A percentile compares a stretch with the other conserved stretches of the same genome.
Conservation (phyloP, 805 yeast species). For the Candida incommunis region DNA sequence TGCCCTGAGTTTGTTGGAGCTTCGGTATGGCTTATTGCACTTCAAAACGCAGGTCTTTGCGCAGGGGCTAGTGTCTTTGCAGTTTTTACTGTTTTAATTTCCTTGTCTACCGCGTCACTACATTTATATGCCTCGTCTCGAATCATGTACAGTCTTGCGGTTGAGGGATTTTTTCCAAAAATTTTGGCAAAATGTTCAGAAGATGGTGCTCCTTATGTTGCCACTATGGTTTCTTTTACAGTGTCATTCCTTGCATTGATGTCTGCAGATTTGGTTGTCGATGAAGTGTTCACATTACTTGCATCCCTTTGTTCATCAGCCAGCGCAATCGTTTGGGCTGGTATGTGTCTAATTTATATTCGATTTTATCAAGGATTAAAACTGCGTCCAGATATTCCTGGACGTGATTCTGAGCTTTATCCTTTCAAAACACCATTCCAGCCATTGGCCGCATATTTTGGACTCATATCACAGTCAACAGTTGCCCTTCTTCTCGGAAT, state of each 20-base stretch:
- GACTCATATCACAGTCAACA: constrained; percentile 37
- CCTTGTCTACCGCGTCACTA: constrained; percentile 42
- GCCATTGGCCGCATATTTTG: constrained; percentile 53
- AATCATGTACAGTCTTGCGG: constrained; percentile 39
- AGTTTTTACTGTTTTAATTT: constrained; percentile 39
- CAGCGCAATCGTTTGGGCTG: constrained; percentile 68
- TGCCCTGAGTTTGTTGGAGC: constrained; percentile 25
- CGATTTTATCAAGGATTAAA: constrained; percentile 51
- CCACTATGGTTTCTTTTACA: constrained; percentile 49
- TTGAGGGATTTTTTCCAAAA: constrained; percentile 47
- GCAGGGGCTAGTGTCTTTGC: constrained; percentile 36
- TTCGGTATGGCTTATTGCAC: constrained; percentile 37
- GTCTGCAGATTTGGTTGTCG: constrained; percentile 42
- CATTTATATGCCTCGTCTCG: constrained; percentile 50
- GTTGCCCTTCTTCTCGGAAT: constrained; percentile 47
- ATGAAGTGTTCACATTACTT: constrained; percentile 50
- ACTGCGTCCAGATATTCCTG: constrained; percentile 47
- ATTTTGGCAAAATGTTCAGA: constrained; percentile 45
- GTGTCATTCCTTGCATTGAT: constrained; percentile 50
- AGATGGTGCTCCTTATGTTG: constrained; percentile 57
- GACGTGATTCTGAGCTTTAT: constrained; percentile 46
- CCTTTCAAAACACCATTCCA: constrained; percentile 61
- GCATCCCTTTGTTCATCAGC: constrained; percentile 59
- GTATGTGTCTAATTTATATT: constrained; percentile 50
- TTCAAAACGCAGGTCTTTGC: constrained; percentile 38